Percentiles rank a stretch among this genome's conserved stretches.
Evolutionary conservation across 75 land plant species (phyloP).

Genomic region (Pinus taeda): DNA sequence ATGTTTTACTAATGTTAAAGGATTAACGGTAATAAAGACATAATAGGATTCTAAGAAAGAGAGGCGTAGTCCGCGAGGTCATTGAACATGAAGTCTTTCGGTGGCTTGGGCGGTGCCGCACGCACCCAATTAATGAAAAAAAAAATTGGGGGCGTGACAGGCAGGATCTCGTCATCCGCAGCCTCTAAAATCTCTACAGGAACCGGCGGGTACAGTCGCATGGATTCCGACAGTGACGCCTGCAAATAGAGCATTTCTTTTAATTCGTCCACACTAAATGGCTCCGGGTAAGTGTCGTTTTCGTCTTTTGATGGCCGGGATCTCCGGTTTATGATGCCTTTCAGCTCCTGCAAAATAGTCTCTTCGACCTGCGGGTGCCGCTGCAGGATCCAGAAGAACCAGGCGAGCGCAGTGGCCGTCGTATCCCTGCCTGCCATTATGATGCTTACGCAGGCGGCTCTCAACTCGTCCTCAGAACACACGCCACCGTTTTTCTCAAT

Average conservation of each 20-base stretch:
- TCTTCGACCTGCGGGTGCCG: background rate
- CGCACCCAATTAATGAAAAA: no score
- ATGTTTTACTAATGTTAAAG: no score
- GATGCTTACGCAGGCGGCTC: constrained; percentile 2
- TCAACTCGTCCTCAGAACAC: no score
- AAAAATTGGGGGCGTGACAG: no score
- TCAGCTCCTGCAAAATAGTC: background rate
- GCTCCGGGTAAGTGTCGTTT: background rate
- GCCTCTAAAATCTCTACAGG: constrained; percentile 11
- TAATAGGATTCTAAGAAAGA: no score
- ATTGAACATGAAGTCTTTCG: no score
- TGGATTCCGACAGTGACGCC: constrained; percentile 13
- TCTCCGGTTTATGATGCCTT: background rate
- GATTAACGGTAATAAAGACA: no score
- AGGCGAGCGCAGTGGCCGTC: constrained; percentile 29
- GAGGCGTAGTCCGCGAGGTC: no score
- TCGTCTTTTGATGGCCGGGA: background rate
- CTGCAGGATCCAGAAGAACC: constrained; percentile 6
- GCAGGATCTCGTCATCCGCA: background rate
- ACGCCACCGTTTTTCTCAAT: no score
- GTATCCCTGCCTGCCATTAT: constrained; percentile 77
- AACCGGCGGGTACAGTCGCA: constrained; percentile 13
- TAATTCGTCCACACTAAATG: background rate
- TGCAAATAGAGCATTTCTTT: background rate
- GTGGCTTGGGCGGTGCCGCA: no score